Evolutionary conservation across 2,329 filamentous ascomycete species (phyloP), one percentile per base, ranked within the genome.

Genomic region (Spiromastix sp.): DNA sequence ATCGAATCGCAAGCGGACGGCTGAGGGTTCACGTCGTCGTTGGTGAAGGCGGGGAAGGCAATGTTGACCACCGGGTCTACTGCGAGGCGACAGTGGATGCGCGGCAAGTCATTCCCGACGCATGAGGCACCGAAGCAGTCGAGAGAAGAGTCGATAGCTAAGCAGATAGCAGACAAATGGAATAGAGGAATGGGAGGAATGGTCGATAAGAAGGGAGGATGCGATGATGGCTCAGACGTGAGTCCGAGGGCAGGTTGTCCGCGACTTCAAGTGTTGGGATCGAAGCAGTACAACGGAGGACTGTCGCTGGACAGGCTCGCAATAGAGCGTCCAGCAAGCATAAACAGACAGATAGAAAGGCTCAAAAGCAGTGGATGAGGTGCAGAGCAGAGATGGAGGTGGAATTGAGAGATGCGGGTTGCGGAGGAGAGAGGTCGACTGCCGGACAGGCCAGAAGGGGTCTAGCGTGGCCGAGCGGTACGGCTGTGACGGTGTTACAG

Each of bases 61-160:
- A 47, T 49, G 54, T 36, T 47, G 50, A 57, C 56, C 51, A 59
- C 54, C 56, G 55, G 54, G 55, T 51, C 55, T 60, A 60, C 47
- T 54, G 51, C 54, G 43, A 48, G 56, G 51, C 53, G 51, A 57
- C 48, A 50, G 51, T 48, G 50, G 49, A 41, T 45, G 50, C 51
- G 52, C 42, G 44, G 48, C 53, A 44, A 54, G 53, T 60, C 59
- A 63, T 63, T 57, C 57, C 59, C 57, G 53, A 49, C 47, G 44
- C 41, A 42, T 29, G 18, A 19, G 33, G 24, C 18, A 36, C 15
- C 21, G 21, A 7, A 24, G 21, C 21, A n/a, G 7, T 7, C 21
- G n/a, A 24, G 21, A 24, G n/a, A n/a, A n/a, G n/a, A n/a, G n/a
- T n/a, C n/a, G n/a, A n/a, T n/a, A 24, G 21, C 7, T 24, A 24